phyloP scores from a whole-genome alignment of 2,329 filamentous ascomycete species.

The Cylindrodendrum hubeiense region DNA sequence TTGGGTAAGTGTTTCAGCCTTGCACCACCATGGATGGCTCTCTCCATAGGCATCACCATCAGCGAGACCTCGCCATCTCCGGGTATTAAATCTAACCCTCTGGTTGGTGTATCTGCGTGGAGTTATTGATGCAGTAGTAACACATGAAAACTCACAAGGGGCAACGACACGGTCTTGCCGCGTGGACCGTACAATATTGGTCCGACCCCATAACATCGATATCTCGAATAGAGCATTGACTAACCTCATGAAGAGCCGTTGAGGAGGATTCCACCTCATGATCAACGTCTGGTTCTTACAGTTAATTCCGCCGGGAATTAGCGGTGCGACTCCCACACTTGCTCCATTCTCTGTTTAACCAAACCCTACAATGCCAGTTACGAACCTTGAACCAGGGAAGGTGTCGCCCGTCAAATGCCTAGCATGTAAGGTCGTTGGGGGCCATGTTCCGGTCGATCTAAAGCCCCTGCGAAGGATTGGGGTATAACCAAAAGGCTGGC shows the following conservation, averaged over 20 bases:
- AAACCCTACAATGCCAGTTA: background rate
- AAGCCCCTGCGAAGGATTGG: background rate
- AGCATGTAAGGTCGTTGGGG: background rate
- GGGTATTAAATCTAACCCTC: too few species aligned
- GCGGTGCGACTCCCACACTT: background rate
- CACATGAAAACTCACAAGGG: background rate
- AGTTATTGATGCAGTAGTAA: background rate
- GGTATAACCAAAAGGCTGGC: background rate
- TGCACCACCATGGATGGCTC: background rate
- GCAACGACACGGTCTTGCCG: background rate
- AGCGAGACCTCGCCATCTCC: background rate
- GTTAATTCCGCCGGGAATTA: background rate
- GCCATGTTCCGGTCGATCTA: background rate
- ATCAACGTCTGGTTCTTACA: background rate
- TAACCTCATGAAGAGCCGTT: background rate
- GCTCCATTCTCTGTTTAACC: background rate
- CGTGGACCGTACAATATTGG: background rate
- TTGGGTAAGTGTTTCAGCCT: background rate
- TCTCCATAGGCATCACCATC: background rate
- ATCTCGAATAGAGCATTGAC: background rate
- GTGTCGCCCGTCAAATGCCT: background rate
- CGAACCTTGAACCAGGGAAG: background rate
- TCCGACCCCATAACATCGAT: background rate
- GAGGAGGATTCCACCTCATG: background rate
- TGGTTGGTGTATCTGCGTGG: too few species aligned